Conservation (phyloP, 768 basidiomycete genomes). For the Tulasnella sp. region DNA sequence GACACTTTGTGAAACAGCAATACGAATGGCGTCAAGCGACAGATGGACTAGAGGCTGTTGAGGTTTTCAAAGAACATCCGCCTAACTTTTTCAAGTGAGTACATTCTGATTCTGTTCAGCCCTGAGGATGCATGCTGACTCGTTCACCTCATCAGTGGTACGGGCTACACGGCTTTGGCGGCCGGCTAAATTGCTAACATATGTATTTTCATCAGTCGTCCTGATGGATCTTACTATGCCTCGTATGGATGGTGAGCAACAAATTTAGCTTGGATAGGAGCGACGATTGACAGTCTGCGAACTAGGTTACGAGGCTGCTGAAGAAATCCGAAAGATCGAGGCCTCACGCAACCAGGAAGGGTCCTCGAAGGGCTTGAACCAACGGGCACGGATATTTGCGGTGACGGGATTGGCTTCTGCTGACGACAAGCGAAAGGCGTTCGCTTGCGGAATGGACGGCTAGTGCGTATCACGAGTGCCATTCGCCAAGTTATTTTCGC, state of each 20-base stretch:
- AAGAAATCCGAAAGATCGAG: constrained; percentile 80
- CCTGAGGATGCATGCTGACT: not conserved
- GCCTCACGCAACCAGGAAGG: constrained; percentile 44
- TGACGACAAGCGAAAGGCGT: constrained; percentile 89
- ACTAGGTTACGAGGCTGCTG: constrained; percentile 80
- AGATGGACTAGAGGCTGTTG: constrained; percentile 85
- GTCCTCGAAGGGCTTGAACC: constrained; percentile 42
- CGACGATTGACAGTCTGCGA: not conserved
- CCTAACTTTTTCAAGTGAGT: constrained; percentile 87
- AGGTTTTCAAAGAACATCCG: constrained; percentile 57
- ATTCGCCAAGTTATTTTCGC: constrained; percentile 13
- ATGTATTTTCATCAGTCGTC: constrained; percentile 58
- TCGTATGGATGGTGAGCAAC: constrained; percentile 72
- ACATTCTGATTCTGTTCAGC: not conserved
- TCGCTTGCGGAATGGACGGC: constrained; percentile 92
- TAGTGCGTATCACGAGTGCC: constrained; percentile 62
- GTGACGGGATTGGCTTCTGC: constrained; percentile 85
- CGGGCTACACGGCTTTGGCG: not conserved
- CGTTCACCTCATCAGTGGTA: constrained; percentile 32
- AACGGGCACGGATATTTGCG: constrained; percentile 63
- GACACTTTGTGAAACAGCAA: constrained; percentile 49
- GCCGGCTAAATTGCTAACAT: not conserved
- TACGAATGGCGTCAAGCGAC: constrained; percentile 77
- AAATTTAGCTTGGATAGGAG: not conserved
- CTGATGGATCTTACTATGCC: constrained; percentile 93